Base-by-base conservation (phyloP, 2,329 filamentous ascomycete species). In the Penicillium sp. region DNA sequence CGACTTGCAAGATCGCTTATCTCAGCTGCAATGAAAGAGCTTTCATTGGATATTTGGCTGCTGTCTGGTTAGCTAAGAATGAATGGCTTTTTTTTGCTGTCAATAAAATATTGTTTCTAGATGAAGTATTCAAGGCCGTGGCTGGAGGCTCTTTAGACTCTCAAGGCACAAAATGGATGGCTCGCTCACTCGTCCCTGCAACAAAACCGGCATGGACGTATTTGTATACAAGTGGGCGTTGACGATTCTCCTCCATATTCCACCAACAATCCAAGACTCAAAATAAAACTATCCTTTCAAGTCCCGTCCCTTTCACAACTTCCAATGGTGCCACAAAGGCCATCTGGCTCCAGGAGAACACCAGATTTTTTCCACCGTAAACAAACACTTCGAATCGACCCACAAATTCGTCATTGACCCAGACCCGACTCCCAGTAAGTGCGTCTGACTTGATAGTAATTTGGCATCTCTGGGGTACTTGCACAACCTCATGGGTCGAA, bases 301-400 rank as follows among this genome's bases (percentile, higher is more conserved):
- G 43, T 0, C 59, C 55, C 0, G 26, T n/a, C 11, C 66, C 66
- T 28, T 53, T 22, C 4, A 68, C 8, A 4, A 26, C 30, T 2
- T 82, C 74, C 40, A 84, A 58, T 0, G 82, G 82, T 8, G 82
- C 83, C 13, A 84, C 83, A 66, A 85, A 80, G 1, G 83, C 82
- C 83, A 85, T 85, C 68, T 84, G 83, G 61, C 79, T 83, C 83
- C 83, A 85, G 35, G 81, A 84, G 51, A 83, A 82, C 52, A 79
- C 60, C 7, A 75, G 79, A 58, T 85, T 85, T 35, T 75, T 76
- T 1, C 83, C 83, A 0, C 83, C 83, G 64, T 78, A 85, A 0
- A 85, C 79, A 60, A 83, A 84, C 0, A 84, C 83, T 63, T 85
- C 83, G 55, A 85, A 85, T 10, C 83, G 70, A 0, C 83, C 83